A percentile compares a stretch with the other conserved stretches of the same genome.
Conservation (phyloP, 257 asterid species). For the Solanum chmielewskii region DNA sequence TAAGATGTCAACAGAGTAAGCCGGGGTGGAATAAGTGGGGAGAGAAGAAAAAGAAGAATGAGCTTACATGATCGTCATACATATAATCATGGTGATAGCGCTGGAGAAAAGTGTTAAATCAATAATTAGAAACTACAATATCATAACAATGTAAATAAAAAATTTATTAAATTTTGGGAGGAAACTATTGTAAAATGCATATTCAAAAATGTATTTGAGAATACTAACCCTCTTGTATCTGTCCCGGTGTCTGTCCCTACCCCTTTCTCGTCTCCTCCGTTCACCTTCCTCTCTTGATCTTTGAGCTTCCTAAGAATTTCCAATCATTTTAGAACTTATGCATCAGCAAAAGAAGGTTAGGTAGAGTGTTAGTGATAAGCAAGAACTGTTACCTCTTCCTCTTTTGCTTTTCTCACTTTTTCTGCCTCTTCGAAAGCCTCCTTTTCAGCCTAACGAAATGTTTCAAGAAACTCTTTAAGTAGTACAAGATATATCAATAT, state of each 20-base stretch:
- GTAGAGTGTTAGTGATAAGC: neutral
- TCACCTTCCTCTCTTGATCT: constrained; percentile 14
- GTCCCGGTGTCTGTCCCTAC: neutral
- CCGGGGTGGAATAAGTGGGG: neutral
- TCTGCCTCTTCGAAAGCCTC: constrained; percentile 20
- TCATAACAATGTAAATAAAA: neutral
- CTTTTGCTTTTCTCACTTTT: constrained; percentile 8
- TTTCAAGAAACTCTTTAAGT: neutral
- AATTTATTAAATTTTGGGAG: neutral
- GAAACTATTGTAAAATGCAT: neutral
- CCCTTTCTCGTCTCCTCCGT: constrained; percentile 7
- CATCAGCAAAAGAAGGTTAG: neutral
- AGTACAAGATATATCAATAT: neutral
- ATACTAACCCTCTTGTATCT: neutral
- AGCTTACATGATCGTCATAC: constrained; percentile 9
- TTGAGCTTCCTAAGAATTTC: constrained; percentile 2
- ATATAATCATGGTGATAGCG: neutral
- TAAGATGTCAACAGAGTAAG: neutral
- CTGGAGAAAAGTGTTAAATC: neutral
- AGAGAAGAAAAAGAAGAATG: neutral
- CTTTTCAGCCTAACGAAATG: constrained; percentile 28
- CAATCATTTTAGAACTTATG: neutral
- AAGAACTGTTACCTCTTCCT: constrained; percentile 13
- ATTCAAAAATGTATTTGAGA: neutral
- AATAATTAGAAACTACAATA: neutral